phyloP scores from a whole-genome alignment of 345 rosid species.

The Geranium rotundifolium region DNA sequence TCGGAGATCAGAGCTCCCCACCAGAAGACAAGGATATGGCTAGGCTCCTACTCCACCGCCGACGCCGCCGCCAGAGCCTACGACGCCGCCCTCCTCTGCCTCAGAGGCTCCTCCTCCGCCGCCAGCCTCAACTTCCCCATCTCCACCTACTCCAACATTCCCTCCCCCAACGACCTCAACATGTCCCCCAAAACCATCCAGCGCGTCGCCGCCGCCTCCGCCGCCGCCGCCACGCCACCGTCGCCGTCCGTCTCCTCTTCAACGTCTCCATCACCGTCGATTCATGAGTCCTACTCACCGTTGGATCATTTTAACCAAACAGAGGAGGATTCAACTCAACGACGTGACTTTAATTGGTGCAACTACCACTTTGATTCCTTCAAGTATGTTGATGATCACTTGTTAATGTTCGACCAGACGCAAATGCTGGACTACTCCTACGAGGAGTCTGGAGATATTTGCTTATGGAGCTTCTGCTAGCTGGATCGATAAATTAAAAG shows the following conservation, averaged over 20 bases:
- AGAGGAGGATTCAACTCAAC: not conserved
- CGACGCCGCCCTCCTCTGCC: slow-evolving; percentile 89
- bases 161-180: not conserved
- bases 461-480: slow-evolving; percentile 63
- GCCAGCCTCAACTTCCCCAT: slow-evolving; percentile 68
- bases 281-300: slow-evolving; percentile 37
- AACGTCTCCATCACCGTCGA: slow-evolving; percentile 18
- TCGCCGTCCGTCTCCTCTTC: slow-evolving; percentile 10
- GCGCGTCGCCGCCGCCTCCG: slow-evolving; percentile 67
- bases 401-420: slow-evolving; percentile 16
- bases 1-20: slow-evolving; percentile 97
- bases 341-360: too few relatives aligned
- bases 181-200: slow-evolving; percentile 84
- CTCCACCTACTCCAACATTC: slow-evolving; percentile 2
- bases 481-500: too few relatives aligned
- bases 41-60: slow-evolving; percentile 87
- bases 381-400: slow-evolving; percentile 33
- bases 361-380: not conserved
- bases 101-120: slow-evolving; percentile 50
- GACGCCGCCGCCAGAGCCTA: slow-evolving; percentile 99
- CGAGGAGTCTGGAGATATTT: slow-evolving; percentile 49
- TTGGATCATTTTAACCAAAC: slow-evolving; percentile 19
- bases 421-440: slow-evolving; percentile 34
- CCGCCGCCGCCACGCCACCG: slow-evolving; percentile 18
- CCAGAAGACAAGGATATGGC: slow-evolving; percentile 91